A percentile compares a stretch with the other conserved stretches of the same genome.
phyloP scores from a whole-genome alignment of 148 eudicot genomes.

The Beta vulgaris region DNA sequence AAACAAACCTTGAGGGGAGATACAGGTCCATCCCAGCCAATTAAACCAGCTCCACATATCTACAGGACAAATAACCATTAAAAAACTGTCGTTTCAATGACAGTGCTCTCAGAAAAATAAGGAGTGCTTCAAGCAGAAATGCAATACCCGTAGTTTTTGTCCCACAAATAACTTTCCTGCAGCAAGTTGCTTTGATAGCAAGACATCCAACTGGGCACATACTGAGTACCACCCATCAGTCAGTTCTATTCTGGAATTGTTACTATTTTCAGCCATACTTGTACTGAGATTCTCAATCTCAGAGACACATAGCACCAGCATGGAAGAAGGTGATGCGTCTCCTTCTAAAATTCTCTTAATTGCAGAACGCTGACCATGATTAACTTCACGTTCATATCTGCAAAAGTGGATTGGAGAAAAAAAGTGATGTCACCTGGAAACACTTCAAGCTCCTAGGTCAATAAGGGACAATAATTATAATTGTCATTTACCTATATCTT shows the following conservation, averaged over 20 bases:
- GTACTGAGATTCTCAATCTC: slow-evolving; percentile 39
- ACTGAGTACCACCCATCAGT: slow-evolving; percentile 97
- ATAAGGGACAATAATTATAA: not conserved
- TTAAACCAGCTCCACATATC: slow-evolving; percentile 88
- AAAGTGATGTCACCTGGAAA: not conserved
- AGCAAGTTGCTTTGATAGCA: slow-evolving; percentile 58
- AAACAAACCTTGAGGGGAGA: slow-evolving; percentile 78
- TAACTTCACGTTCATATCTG: slow-evolving; percentile 96
- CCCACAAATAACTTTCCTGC: slow-evolving; percentile 79
- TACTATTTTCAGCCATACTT: slow-evolving; percentile 29
- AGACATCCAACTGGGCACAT: slow-evolving; percentile 67
- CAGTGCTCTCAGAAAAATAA: not conserved
- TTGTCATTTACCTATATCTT: slow-evolving; percentile 56
- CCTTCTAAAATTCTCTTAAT: slow-evolving; percentile 86
- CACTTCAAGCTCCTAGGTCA: not conserved
- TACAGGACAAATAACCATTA: slow-evolving; percentile 35
- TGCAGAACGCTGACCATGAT: slow-evolving; percentile 87
- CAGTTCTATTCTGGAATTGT: slow-evolving; percentile 50
- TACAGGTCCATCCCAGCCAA: slow-evolving; percentile 81
- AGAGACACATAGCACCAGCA: slow-evolving; percentile 78
- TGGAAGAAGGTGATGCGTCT: slow-evolving; percentile 77
- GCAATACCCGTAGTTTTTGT: slow-evolving; percentile 75
- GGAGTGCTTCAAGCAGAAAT: not conserved
- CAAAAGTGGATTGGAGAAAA: slow-evolving; percentile 20
- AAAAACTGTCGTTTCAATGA: slow-evolving; percentile 2